Evolutionary conservation across 495 filamentous ascomycete genomes (phyloP).

Genomic region (Penicillium flavigenum): DNA sequence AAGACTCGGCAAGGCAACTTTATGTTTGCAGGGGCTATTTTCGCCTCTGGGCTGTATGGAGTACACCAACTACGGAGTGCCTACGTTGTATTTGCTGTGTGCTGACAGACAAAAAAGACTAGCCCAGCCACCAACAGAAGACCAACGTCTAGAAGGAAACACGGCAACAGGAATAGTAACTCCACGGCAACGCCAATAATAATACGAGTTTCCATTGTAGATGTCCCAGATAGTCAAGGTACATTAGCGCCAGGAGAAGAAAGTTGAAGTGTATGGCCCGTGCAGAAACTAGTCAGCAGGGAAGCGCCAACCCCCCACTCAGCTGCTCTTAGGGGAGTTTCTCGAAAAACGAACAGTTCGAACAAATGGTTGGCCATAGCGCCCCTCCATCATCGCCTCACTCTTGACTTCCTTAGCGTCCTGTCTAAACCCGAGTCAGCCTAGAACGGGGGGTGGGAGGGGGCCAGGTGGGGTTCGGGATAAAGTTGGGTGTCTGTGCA

Average conservation of each 20-base stretch:
- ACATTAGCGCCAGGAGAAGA: conserved; percentile 18
- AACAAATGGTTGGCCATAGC: conserved; percentile 16
- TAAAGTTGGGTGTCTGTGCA: conserved; percentile 1
- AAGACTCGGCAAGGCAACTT: conserved; percentile 1
- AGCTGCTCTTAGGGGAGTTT: conserved; percentile 1
- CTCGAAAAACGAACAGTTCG: conserved; percentile 10
- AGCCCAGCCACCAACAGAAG: conserved; percentile 6
- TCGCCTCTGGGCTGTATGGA: background rate
- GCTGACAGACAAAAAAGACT: background rate
- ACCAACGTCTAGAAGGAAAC: background rate
- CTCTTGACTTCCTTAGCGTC: conserved; percentile 1
- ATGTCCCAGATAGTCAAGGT: conserved; percentile 8
- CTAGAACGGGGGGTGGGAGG: background rate
- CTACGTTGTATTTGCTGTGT: background rate
- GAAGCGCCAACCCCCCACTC: conserved; percentile 1
- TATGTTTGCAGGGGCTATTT: conserved; percentile 1
- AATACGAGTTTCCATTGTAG: background rate
- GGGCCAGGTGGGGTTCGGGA: background rate
- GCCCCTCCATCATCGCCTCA: conserved; percentile 17
- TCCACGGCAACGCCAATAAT: conserved; percentile 1
- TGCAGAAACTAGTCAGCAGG: conserved; percentile 10
- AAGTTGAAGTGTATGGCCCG: conserved; percentile 14
- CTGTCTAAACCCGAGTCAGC: conserved; percentile 7
- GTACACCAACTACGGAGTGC: background rate
- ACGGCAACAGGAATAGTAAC: background rate